These are phyloP conservation scores for Solanum chmielewskii DNA, from an alignment of 257 asterid species.

Conservation along the genomic window DNA sequence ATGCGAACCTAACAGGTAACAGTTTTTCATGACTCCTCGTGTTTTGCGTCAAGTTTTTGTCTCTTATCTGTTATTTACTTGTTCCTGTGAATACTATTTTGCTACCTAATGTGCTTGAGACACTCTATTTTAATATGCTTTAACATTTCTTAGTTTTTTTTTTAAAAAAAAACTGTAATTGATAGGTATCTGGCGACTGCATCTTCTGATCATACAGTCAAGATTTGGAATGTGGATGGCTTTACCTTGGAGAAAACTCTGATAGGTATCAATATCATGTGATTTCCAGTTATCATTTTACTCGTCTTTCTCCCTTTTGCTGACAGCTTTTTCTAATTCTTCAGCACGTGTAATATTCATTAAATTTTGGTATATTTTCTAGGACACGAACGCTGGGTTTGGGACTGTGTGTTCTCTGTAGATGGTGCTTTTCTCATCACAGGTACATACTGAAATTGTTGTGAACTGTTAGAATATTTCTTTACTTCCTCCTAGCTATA, in stretches of 20 bases:
- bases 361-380: conserved; percentile 4
- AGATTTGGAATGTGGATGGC: conserved; percentile 94
- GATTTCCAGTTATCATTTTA: not conserved
- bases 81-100: not conserved
- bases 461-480: not conserved
- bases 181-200: conserved; percentile 89
- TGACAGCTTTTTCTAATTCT: not conserved
- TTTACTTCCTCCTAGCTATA: not conserved
- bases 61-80: not conserved
- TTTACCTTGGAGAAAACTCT: conserved; percentile 83
- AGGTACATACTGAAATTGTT: conserved; percentile 27
- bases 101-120: not conserved
- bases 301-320: not conserved
- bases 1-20: conserved; percentile 83
- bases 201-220: conserved; percentile 85
- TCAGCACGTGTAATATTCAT: not conserved
- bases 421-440: conserved; percentile 93
- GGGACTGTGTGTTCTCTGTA: conserved; percentile 97
- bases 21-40: not conserved
- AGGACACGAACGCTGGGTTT: conserved; percentile 98
- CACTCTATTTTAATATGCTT: not conserved
- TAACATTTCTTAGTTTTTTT: not conserved
- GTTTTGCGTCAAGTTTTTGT: not conserved
- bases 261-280: conserved; percentile 26
- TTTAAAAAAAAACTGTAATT: not conserved